phyloP scores from a whole-genome alignment of 163 green algal species.

The Chloromonas sp. region DNA sequence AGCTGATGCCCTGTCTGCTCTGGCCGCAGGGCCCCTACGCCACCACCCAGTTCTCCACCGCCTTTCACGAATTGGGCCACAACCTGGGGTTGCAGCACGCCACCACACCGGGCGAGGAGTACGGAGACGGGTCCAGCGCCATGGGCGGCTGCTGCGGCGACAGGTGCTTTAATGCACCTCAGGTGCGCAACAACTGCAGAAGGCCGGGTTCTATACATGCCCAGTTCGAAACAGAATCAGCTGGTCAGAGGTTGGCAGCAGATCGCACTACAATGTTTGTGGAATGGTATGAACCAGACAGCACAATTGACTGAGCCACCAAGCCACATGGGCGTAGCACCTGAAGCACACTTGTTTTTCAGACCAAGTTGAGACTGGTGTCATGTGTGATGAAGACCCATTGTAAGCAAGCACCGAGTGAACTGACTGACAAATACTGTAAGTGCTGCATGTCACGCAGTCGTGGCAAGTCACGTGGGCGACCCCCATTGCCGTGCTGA shows the following conservation, averaged over 20 bases:
- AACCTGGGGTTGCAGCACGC: conserved; percentile 20
- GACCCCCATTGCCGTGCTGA: neutral
- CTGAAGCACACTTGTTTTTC: too few species aligned
- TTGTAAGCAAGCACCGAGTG: too few species aligned
- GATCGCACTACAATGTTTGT: too few species aligned
- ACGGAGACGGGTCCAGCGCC: conserved; percentile 11
- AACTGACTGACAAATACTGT: too few species aligned
- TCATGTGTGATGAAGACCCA: too few species aligned
- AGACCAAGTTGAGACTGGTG: too few species aligned
- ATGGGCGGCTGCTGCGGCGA: conserved; percentile 10
- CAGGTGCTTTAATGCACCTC: conserved; percentile 10
- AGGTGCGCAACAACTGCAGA: neutral
- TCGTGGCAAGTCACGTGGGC: conserved; percentile 6
- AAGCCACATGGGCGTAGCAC: too few species aligned
- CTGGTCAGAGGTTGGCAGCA: too few species aligned
- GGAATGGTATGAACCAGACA: too few species aligned
- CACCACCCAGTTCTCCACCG: conserved; percentile 3
- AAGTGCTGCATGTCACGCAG: neutral
- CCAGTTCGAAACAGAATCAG: too few species aligned
- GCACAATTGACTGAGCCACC: too few species aligned
- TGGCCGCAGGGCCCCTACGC: neutral
- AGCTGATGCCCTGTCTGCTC: neutral
- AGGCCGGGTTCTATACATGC: too few species aligned
- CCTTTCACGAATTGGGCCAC: conserved; percentile 23
- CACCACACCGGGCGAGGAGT: conserved; percentile 9